These are phyloP conservation scores for Boletus sp. DNA, from an alignment of 1,284 basidiomycete species.

Conservation along the genomic window DNA sequence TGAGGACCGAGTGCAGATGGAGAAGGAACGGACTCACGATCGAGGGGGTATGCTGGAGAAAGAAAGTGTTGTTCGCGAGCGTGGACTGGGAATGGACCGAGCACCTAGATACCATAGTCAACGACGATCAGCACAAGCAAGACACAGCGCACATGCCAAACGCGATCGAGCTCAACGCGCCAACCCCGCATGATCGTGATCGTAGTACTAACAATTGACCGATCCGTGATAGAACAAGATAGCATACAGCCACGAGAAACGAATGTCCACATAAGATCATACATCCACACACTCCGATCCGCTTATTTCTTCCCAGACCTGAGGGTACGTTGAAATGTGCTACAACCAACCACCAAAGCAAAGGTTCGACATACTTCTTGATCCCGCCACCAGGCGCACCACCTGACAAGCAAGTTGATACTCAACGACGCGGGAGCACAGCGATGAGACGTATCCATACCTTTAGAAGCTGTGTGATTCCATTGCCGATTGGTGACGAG, in stretches of 20 bases:
- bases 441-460: slow-evolving; percentile 38
- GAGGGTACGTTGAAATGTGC: slow-evolving; percentile 13
- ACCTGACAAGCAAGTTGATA: slow-evolving; percentile 37
- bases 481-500: background rate
- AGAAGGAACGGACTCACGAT: slow-evolving; percentile 42
- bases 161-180: slow-evolving; percentile 24
- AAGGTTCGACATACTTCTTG: slow-evolving; percentile 64
- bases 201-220: slow-evolving; percentile 1
- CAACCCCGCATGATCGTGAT: slow-evolving; percentile 15
- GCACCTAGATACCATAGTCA: slow-evolving; percentile 42
- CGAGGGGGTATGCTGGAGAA: slow-evolving; percentile 69
- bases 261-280: background rate
- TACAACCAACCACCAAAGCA: slow-evolving; percentile 3
- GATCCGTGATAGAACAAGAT: background rate
- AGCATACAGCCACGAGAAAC: slow-evolving; percentile 6
- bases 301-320: slow-evolving; percentile 72
- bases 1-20: background rate
- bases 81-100: slow-evolving; percentile 79
- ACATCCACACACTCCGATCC: background rate
- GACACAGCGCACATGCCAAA: slow-evolving; percentile 27
- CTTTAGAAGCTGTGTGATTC: slow-evolving; percentile 52
- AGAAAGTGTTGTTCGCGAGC: slow-evolving; percentile 78
- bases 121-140: background rate
- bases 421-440: slow-evolving; percentile 3
- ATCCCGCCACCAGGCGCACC: slow-evolving; percentile 69